Evolutionary conservation across 148 eudicot genomes (phyloP).

Genomic region (Vaccinium vitisidaea): DNA sequence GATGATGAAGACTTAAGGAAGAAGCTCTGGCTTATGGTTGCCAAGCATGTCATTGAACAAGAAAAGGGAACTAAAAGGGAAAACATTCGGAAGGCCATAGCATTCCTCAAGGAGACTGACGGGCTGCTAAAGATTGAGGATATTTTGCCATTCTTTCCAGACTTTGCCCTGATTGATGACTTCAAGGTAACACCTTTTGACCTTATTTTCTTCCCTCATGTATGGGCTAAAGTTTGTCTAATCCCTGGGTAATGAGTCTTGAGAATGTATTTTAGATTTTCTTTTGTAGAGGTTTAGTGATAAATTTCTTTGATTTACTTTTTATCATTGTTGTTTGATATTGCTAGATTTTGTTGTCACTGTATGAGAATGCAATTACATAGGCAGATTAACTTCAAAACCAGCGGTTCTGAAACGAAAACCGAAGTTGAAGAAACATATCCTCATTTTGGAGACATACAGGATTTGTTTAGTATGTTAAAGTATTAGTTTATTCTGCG

Average conservation of each 20-base stretch:
- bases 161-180: constrained; percentile 94
- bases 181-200: constrained; percentile 57
- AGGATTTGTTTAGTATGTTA: not conserved
- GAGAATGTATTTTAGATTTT: not conserved
- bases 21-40: constrained; percentile 98
- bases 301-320: not conserved
- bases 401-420: not conserved
- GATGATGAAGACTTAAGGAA: constrained; percentile 98
- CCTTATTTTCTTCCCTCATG: not conserved
- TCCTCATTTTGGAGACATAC: not conserved
- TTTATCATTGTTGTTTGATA: not conserved
- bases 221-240: not conserved
- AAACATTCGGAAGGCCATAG: constrained; percentile 95
- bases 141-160: constrained; percentile 96
- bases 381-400: not conserved
- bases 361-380: not conserved
- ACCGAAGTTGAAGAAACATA: not conserved
- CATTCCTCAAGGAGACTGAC: constrained; percentile 96
- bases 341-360: not conserved
- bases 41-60: constrained; percentile 88
- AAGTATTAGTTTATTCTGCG: not conserved
- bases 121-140: constrained; percentile 96
- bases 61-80: constrained; percentile 98
- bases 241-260: not conserved
- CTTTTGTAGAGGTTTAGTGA: not conserved